A percentile compares a stretch with the other conserved stretches of the same genome.
These are phyloP conservation scores for Ustilago xerochloae DNA, from an alignment of 1,284 basidiomycete species.

Conservation along the genomic window DNA sequence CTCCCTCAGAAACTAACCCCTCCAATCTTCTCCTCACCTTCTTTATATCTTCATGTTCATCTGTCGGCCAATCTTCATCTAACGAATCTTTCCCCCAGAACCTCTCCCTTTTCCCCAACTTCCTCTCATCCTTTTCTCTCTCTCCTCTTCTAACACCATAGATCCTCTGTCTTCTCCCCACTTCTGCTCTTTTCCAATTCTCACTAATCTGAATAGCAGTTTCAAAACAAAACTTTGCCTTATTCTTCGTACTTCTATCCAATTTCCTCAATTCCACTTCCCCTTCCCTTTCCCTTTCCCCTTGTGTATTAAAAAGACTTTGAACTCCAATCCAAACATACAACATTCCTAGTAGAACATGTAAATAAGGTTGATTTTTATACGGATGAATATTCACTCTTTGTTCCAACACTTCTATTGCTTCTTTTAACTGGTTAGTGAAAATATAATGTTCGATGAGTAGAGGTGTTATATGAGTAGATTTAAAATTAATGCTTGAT, in stretches of 20 bases:
- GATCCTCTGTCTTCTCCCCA: conserved; percentile 19
- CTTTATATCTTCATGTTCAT: conserved; percentile 10
- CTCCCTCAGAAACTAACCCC: background rate
- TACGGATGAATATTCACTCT: conserved; percentile 34
- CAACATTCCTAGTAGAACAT: conserved; percentile 26
- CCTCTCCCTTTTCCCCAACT: conserved; percentile 1
- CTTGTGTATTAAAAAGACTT: background rate
- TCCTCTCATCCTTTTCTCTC: background rate
- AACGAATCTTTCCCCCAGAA: conserved; percentile 21
- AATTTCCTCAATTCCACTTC: conserved; percentile 11
- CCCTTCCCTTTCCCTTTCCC: background rate
- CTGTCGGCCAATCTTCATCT: background rate
- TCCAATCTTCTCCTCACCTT: conserved; percentile 5
- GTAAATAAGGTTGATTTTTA: conserved; percentile 17
- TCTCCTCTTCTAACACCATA: conserved; percentile 16
- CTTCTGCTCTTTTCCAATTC: conserved; percentile 6
- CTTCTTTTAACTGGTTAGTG: conserved; percentile 7
- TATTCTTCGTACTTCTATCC: conserved; percentile 22
- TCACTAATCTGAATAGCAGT: conserved; percentile 8
- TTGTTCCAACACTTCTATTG: conserved; percentile 33
- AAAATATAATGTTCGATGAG: conserved; percentile 29
- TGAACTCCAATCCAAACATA: conserved; percentile 29
- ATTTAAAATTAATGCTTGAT: conserved; percentile 19
- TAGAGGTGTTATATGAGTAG: background rate
- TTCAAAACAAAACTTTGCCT: conserved; percentile 25